Evolutionary conservation across 2,329 filamentous ascomycete species (phyloP), one percentile per base, ranked within the genome.

Genomic region (Dendrostoma leiphaemia): DNA sequence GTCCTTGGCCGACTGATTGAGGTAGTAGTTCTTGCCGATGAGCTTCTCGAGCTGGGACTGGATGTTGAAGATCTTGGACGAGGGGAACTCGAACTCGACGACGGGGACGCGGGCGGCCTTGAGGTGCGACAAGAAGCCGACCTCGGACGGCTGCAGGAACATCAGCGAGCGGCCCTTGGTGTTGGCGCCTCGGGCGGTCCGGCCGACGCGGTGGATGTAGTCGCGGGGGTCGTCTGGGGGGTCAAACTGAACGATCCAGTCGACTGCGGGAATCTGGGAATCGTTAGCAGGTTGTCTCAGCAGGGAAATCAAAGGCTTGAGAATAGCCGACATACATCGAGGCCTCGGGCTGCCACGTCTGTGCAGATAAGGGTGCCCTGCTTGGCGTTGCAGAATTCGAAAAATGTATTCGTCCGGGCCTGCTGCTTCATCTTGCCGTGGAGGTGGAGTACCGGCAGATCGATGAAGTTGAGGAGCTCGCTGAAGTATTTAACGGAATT

Each of bases 371-470:
- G 74, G 1, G 90, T 96, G 23, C 93, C 94, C 61, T 89, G 84
- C 61, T 85, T 86, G 17, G 92, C 79, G 59, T 82, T 82, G 70
- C 77, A 80, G 70, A 99, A 99, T 70, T 97, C 93, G 71, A 97
- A 99, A 71, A 99, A 99, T 1, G 91, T 96, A 68, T 95, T 96
- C 23, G 94, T 99, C n/a, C 94, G 89, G 72, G 96, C 96, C 73
- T 97, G 91, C 73, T 99, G 94, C 74, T 99, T 99, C 74, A 96
- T 91, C 75, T 99, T 97, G 62, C 91, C 94, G 71, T 95, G 90
- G 7, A 96, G 79, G 63, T 90, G 88, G 40, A 96, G 80, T 3
- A 95, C 90, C 5, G 89, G 91, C 37, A 97, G 81, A 71, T 97
- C 94, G 65, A 97, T 97, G 75, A 96, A 97, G 76, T 97, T 97